These are phyloP conservation scores for Zygosaccharomyces bisporus DNA, from an alignment of 805 yeast species.

Conservation along the genomic window DNA sequence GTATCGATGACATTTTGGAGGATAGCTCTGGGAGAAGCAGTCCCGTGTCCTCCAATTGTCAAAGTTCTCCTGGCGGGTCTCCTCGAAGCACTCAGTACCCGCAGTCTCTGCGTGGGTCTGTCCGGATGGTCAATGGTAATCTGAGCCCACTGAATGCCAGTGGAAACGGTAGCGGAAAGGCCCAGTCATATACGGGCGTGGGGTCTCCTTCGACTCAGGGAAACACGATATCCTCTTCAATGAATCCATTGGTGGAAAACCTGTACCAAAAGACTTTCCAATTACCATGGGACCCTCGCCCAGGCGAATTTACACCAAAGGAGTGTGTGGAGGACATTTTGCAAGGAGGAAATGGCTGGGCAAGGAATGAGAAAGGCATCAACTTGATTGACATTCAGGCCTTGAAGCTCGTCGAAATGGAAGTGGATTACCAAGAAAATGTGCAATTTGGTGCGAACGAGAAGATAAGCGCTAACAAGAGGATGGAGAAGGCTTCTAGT, in stretches of 20 bases:
- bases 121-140: conserved; percentile 1
- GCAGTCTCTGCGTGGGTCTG: not conserved
- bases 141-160: conserved; percentile 2
- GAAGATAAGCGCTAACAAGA: not conserved
- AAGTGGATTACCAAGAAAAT: conserved; percentile 21
- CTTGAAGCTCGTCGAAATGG: conserved; percentile 28
- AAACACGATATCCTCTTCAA: conserved; percentile 31
- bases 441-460: conserved; percentile 13
- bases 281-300: conserved; percentile 56
- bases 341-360: conserved; percentile 69
- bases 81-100: conserved; percentile 11
- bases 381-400: conserved; percentile 34
- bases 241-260: conserved; percentile 48
- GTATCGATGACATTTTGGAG: conserved; percentile 21
- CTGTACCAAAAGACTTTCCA: conserved; percentile 54
- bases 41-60: conserved; percentile 18
- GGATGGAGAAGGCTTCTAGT: conserved; percentile 5
- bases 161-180: conserved; percentile 9
- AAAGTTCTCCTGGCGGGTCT: conserved; percentile 10
- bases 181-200: conserved; percentile 9
- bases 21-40: conserved; percentile 20
- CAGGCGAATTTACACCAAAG: conserved; percentile 59
- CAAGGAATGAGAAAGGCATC: conserved; percentile 38
- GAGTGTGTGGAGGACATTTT: conserved; percentile 74
- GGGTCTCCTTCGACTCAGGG: conserved; percentile 8